Evolutionary conservation across 2,329 filamentous ascomycete species (phyloP), one percentile per base, ranked within the genome.

Genomic region (Immersiporthe knoxdaviesiana): DNA sequence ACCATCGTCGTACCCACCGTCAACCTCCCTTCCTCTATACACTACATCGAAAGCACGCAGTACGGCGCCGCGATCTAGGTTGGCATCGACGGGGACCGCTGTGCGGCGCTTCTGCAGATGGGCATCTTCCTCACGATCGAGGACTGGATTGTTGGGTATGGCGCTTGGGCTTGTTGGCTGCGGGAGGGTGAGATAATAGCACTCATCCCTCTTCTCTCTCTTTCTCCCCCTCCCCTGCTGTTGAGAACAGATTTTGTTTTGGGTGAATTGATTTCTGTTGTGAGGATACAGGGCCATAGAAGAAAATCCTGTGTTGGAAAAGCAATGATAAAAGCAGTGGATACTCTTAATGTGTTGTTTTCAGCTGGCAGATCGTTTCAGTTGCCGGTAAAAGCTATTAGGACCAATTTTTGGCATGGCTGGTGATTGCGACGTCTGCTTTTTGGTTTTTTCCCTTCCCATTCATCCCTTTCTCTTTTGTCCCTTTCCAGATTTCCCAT

Each of bases 31-130:
- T 39, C 35, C 14, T n/a, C 24, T 18, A 10, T 8, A 3, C 44
- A 62, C 10, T 62, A 62, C 59, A 62, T 37, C 37, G 12, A 21
- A 18, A 24, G 59, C 12, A 41, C 35, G n/a, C n/a, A 62, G 59
- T 62, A 62, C n/a, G 56, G 56, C 8, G 56, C 18, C n/a, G 59
- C 59, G 11, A n/a, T 62, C 37, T 62, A 37, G 59, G 59, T 62
- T 12, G 59, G 59, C 0, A 44, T 62, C n/a, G 59, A 62, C 37
- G 59, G 59, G n/a, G 32, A 44, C 37, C 2, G 14, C 37, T 62
- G 59, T 44, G 21, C 35, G 12, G 59, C n/a, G 6, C 37, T 62
- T n/a, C 35, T 39, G 3, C 59, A 62, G 59, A 41, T 24, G n/a
- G 59, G 59, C 14, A 59, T 59, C 27, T 59, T 59, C 32, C 8